These are phyloP conservation scores for Amphichorda felina DNA, from an alignment of 2,329 filamentous ascomycete genomes.

Conservation along the genomic window DNA sequence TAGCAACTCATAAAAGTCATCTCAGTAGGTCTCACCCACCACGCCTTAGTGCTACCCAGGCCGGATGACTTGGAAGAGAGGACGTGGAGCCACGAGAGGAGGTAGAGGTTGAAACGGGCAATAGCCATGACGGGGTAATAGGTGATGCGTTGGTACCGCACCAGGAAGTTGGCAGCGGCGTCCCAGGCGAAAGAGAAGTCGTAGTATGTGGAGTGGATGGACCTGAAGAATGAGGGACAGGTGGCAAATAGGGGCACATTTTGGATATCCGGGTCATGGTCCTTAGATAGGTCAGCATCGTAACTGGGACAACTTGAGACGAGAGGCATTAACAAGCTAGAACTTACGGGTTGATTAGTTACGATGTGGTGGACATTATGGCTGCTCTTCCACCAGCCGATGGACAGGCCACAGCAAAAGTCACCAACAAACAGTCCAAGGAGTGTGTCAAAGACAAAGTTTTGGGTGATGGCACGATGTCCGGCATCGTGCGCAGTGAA, in stretches of 20 bases:
- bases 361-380: constrained; percentile 59
- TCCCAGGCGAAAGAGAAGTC: constrained; percentile 35
- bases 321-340: not conserved
- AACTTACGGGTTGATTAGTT: constrained; percentile 46
- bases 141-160: constrained; percentile 66
- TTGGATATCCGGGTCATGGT: constrained; percentile 49
- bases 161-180: constrained; percentile 53
- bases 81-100: constrained; percentile 63
- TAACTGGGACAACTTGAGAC: constrained; percentile 1
- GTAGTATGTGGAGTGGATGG: constrained; percentile 51
- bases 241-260: constrained; percentile 61
- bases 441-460: constrained; percentile 44
- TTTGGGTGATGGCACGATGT: constrained; percentile 49
- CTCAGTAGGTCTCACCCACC: constrained; percentile 58
- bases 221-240: constrained; percentile 52
- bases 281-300: constrained; percentile 16
- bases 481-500: constrained; percentile 56
- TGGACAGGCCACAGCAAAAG: constrained; percentile 52
- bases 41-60: constrained; percentile 44
- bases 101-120: constrained; percentile 80
- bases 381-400: constrained; percentile 59
- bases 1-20: constrained; percentile 50
- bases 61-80: constrained; percentile 40
- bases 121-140: constrained; percentile 76
- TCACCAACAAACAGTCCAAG: constrained; percentile 53